These are phyloP conservation scores for Nicotiana otophora DNA, from an alignment of 257 asterid genomes.

Conservation along the genomic window DNA sequence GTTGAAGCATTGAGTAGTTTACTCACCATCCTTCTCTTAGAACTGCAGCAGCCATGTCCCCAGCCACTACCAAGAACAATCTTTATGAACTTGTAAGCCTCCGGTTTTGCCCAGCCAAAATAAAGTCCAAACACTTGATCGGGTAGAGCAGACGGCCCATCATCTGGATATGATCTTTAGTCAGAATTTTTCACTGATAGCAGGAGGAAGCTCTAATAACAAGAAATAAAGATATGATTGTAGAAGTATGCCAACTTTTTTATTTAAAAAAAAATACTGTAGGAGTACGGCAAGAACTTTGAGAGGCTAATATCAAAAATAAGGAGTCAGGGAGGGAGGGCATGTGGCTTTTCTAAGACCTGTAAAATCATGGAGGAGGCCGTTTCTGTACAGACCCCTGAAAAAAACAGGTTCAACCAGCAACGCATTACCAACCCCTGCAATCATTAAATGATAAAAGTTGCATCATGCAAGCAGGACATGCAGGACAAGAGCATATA, in stretches of 20 bases:
- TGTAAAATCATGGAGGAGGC: slow-evolving; percentile 45
- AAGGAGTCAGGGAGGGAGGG: not conserved
- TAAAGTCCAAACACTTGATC: slow-evolving; percentile 69
- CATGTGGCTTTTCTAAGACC: slow-evolving; percentile 30
- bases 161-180: slow-evolving; percentile 35
- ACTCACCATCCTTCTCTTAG: slow-evolving; percentile 58
- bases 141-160: slow-evolving; percentile 37
- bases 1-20: not conserved
- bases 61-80: slow-evolving; percentile 59
- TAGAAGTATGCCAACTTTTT: not conserved
- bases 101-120: slow-evolving; percentile 73
- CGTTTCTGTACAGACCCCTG: slow-evolving; percentile 38
- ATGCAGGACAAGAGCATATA: slow-evolving; percentile 3
- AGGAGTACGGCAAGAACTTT: not conserved
- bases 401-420: slow-evolving; percentile 58
- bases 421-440: slow-evolving; percentile 66
- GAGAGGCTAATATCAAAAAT: not conserved
- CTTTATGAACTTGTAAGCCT: slow-evolving; percentile 37
- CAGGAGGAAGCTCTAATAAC: not conserved
- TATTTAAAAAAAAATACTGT: too few species aligned
- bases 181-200: not conserved
- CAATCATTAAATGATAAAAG: slow-evolving; percentile 16
- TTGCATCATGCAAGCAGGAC: slow-evolving; percentile 3
- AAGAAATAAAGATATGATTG: not conserved
- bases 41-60: slow-evolving; percentile 33